phyloP scores from a whole-genome alignment of 768 basidiomycete species.

The Pulveroboletus sp. region DNA sequence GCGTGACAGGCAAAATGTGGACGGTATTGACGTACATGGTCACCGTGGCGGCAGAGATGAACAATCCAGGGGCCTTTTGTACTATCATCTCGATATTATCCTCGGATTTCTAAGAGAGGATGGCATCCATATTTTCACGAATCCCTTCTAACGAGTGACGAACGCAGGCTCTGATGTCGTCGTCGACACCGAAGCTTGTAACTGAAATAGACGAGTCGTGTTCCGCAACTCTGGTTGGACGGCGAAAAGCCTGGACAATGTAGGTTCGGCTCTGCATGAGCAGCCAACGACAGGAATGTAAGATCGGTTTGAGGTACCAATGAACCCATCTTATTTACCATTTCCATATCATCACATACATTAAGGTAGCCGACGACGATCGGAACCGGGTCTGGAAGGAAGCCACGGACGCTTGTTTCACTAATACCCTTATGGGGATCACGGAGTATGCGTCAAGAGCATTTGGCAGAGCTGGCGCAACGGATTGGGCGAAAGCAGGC shows the following conservation, averaged over 20 bases:
- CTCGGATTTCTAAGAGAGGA: slow-evolving; percentile 16
- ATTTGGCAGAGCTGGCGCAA: slow-evolving; percentile 13
- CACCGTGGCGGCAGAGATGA: slow-evolving; percentile 29
- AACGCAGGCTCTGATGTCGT: slow-evolving; percentile 25
- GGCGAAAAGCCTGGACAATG: slow-evolving; percentile 20
- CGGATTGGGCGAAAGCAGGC: slow-evolving; percentile 11
- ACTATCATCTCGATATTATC: slow-evolving; percentile 19
- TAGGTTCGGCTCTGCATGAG: slow-evolving; percentile 19
- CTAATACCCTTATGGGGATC: slow-evolving; percentile 21
- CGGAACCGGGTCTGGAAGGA: slow-evolving; percentile 13
- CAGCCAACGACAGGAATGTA: slow-evolving; percentile 16
- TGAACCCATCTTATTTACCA: slow-evolving; percentile 21
- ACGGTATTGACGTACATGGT: slow-evolving; percentile 20
- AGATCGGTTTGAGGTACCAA: slow-evolving; percentile 17
- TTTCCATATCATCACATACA: slow-evolving; percentile 23
- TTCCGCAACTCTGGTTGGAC: slow-evolving; percentile 10
- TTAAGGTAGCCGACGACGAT: slow-evolving; percentile 24
- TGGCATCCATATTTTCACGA: not conserved
- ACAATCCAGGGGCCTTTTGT: slow-evolving; percentile 23
- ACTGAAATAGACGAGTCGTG: slow-evolving; percentile 3
- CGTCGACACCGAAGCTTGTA: slow-evolving; percentile 21
- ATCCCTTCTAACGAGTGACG: slow-evolving; percentile 18
- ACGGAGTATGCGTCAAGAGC: slow-evolving; percentile 19
- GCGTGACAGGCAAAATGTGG: slow-evolving; percentile 8
- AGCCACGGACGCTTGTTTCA: slow-evolving; percentile 18